A percentile compares a stretch with the other conserved stretches of the same genome.
Evolutionary conservation across 805 yeast genomes (phyloP).

Genomic region (Monosporozyma solicola): DNA sequence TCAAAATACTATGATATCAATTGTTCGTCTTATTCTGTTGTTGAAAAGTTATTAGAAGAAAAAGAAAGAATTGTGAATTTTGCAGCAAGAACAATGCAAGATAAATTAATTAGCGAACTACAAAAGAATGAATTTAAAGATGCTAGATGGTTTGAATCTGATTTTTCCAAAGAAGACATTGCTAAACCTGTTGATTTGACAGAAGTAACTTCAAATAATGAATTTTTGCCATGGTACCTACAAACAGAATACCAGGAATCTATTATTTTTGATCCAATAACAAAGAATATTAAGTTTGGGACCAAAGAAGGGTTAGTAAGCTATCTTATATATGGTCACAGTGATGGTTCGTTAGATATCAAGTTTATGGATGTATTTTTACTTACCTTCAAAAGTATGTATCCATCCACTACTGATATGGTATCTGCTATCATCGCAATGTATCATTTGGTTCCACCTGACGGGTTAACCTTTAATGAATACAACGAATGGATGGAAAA

Average conservation of each 20-base stretch:
- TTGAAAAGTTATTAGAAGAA: conserved; percentile 57
- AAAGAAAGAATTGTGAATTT: conserved; percentile 61
- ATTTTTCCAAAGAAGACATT: conserved; percentile 10
- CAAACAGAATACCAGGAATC: conserved; percentile 56
- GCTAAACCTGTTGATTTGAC: conserved; percentile 5
- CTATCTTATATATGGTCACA: conserved; percentile 67
- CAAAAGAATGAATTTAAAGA: conserved; percentile 38
- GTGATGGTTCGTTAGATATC: conserved; percentile 52
- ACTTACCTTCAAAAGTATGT: conserved; percentile 64
- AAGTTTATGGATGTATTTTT: conserved; percentile 42
- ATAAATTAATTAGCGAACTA: conserved; percentile 53
- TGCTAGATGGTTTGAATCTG: conserved; percentile 26
- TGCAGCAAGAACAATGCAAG: conserved; percentile 70
- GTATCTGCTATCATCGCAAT: conserved; percentile 50
- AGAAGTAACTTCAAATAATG: neutral
- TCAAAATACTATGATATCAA: conserved; percentile 28
- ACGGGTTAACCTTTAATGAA: conserved; percentile 75
- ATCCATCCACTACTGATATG: conserved; percentile 50
- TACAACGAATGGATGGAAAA: conserved; percentile 66
- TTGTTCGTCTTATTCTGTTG: conserved; percentile 31
- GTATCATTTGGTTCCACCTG: conserved; percentile 71
- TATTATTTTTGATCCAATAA: conserved; percentile 48
- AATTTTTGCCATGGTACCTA: conserved; percentile 54
- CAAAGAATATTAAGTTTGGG: conserved; percentile 72
- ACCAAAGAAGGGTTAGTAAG: conserved; percentile 68